Conservation (phyloP, 1,284 basidiomycete species). For the Apiotrichum brassicae region DNA sequence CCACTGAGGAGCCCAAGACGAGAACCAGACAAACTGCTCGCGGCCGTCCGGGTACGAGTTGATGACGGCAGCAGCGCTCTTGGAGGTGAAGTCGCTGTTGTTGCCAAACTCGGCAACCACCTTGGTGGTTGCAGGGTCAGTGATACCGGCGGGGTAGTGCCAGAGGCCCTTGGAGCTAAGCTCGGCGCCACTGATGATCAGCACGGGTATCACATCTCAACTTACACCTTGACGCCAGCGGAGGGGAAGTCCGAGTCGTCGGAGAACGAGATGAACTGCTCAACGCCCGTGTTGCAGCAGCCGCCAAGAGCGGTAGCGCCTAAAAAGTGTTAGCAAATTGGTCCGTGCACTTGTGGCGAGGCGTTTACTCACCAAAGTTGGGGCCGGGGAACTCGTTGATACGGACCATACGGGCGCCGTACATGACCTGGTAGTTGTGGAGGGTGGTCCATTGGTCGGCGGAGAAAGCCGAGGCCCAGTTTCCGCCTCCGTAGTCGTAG, state of each 20-base stretch:
- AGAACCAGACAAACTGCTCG: slow-evolving; percentile 9
- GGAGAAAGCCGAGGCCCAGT: slow-evolving; percentile 3
- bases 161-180: slow-evolving; percentile 1
- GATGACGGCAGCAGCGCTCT: slow-evolving; percentile 7
- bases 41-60: slow-evolving; percentile 2
- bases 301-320: background rate
- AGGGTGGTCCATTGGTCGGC: slow-evolving; percentile 4
- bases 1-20: slow-evolving; percentile 9
- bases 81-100: background rate
- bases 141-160: slow-evolving; percentile 6
- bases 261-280: slow-evolving; percentile 1
- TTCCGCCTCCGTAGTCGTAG: background rate
- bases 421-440: slow-evolving; percentile 3
- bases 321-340: too few relatives aligned
- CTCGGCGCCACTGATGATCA: background rate
- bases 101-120: slow-evolving; percentile 2
- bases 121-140: slow-evolving; percentile 1
- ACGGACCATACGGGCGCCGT: slow-evolving; percentile 7
- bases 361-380: background rate
- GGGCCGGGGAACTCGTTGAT: slow-evolving; percentile 10
- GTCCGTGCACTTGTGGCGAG: too few relatives aligned
- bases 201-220: background rate
- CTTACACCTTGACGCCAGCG: slow-evolving; percentile 2
- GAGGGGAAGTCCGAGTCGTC: slow-evolving; percentile 6
- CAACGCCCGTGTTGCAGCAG: background rate